These are phyloP conservation scores for Penicillium angulare DNA, from an alignment of 495 filamentous ascomycete genomes.

Conservation along the genomic window DNA sequence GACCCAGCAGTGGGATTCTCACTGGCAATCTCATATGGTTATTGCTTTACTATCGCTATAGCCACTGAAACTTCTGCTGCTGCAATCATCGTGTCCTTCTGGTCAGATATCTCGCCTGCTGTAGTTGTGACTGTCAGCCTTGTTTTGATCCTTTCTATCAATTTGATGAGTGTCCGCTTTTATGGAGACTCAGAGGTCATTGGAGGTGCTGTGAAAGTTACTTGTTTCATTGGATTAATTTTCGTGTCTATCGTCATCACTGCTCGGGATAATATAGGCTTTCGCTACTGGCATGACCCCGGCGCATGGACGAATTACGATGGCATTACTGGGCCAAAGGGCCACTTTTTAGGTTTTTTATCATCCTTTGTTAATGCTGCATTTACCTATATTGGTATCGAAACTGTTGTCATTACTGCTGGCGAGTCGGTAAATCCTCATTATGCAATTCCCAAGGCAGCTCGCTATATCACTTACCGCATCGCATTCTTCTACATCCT, in stretches of 20 bases:
- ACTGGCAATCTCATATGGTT: conserved; percentile 54
- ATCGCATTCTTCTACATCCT: not conserved
- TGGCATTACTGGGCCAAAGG: conserved; percentile 12
- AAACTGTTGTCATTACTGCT: conserved; percentile 44
- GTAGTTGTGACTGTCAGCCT: conserved; percentile 70
- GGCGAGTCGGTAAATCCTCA: conserved; percentile 66
- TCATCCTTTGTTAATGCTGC: no score
- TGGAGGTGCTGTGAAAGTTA: conserved; percentile 48
- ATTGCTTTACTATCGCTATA: conserved; percentile 60
- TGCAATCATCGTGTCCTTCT: conserved; percentile 65
- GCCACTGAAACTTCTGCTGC: conserved; percentile 61
- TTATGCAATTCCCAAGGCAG: not conserved
- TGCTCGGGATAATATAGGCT: conserved; percentile 57
- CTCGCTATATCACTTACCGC: not conserved
- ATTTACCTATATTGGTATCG: conserved; percentile 10
- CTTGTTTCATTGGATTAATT: conserved; percentile 19
- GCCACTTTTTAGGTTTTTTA: conserved; percentile 19
- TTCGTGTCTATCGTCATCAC: conserved; percentile 56
- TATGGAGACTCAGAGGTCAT: conserved; percentile 75
- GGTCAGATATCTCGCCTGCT: conserved; percentile 46
- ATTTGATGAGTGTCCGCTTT: conserved; percentile 61
- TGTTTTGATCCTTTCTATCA: conserved; percentile 59
- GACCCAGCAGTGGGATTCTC: conserved; percentile 56
- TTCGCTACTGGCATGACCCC: conserved; percentile 65
- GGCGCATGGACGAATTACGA: conserved; percentile 55